These are phyloP conservation scores for Fusarium marasasianum DNA, from an alignment of 2,329 filamentous ascomycete species.

Conservation along the genomic window DNA sequence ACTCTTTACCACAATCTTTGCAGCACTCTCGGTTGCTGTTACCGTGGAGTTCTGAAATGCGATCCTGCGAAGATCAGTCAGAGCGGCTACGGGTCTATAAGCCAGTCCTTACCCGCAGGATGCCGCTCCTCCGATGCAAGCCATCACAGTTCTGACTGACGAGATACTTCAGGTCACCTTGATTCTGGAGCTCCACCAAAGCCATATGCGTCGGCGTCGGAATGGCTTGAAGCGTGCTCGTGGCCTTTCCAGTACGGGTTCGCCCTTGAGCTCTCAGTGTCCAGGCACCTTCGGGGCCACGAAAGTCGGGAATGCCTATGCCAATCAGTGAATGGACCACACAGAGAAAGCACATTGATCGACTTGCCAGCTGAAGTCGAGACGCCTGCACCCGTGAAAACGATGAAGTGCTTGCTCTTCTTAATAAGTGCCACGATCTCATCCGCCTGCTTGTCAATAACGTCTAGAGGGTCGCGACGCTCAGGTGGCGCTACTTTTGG, in stretches of 20 bases:
- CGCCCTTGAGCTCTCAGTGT: conserved; percentile 55
- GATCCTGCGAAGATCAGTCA: conserved; percentile 42
- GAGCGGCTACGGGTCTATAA: rapidly evolving
- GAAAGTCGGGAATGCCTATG: conserved; percentile 58
- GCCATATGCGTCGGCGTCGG: conserved; percentile 59
- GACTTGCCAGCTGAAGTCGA: conserved; percentile 55
- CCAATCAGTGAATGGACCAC: rapidly evolving
- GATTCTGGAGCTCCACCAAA: conserved; percentile 54
- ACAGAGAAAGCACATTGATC: rapidly evolving
- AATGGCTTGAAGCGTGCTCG: conserved; percentile 54
- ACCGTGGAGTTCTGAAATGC: conserved; percentile 58
- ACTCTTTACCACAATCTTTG: conserved; percentile 56
- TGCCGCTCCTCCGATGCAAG: conserved; percentile 56
- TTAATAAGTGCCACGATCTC: conserved; percentile 50
- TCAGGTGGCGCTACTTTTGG: conserved; percentile 27
- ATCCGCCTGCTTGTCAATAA: conserved; percentile 48
- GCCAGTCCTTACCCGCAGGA: conserved; percentile 49
- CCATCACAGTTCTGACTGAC: conserved; percentile 55
- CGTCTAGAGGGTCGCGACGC: conserved; percentile 7
- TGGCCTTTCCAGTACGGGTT: conserved; percentile 44
- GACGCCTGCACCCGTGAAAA: conserved; percentile 58
- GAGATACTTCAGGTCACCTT: conserved; percentile 53
- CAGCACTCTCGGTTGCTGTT: conserved; percentile 59
- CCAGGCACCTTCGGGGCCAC: conserved; percentile 58
- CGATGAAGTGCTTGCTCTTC: conserved; percentile 57